Evolutionary conservation across 2,329 filamentous ascomycete genomes (phyloP).

Genomic region (Apiospora marii): DNA sequence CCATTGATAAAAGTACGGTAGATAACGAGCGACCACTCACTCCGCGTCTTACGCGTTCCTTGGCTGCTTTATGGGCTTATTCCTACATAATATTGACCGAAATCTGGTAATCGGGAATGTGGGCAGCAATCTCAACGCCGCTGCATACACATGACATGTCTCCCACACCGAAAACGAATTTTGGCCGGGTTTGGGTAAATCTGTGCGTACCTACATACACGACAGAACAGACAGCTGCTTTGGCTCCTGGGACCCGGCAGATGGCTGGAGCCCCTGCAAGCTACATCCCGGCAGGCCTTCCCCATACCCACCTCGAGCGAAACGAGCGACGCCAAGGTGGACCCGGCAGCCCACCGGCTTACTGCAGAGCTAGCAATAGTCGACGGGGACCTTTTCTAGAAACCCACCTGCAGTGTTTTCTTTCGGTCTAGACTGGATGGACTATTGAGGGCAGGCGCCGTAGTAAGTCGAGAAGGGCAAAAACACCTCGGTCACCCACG

Average conservation of each 20-base stretch:
- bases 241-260: background rate
- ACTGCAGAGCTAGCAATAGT: slow-evolving; percentile 6
- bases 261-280: slow-evolving; percentile 3
- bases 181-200: background rate
- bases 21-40: background rate
- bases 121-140: background rate
- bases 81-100: background rate
- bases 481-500: background rate
- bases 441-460: background rate
- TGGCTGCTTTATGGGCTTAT: background rate
- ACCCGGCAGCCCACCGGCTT: background rate
- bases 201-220: background rate
- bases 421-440: background rate
- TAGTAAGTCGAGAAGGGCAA: background rate
- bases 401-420: background rate
- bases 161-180: slow-evolving; percentile 4
- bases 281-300: slow-evolving; percentile 11
- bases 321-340: background rate
- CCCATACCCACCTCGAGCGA: slow-evolving; percentile 15
- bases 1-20: background rate
- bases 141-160: background rate
- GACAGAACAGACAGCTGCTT: background rate
- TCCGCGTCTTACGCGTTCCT: background rate
- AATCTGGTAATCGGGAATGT: background rate
- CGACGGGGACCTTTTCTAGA: background rate